Conservation (phyloP, 2,329 filamentous ascomycete species). For the Diaporthe helianthi region DNA sequence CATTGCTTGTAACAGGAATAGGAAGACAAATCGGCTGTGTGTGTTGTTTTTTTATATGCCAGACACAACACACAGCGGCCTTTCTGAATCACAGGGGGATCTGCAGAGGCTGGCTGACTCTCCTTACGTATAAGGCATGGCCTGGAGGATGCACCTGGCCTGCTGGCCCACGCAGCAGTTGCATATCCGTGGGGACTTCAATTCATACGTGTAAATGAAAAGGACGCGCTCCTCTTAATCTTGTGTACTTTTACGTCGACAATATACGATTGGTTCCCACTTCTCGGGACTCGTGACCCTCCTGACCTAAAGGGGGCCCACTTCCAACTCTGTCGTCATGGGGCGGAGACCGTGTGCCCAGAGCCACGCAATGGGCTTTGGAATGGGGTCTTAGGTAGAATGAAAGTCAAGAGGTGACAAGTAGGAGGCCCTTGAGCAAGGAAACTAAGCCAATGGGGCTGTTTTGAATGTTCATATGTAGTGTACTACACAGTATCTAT, state of each 20-base stretch:
- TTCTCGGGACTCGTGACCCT: constrained; percentile 29
- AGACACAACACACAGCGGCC: background rate
- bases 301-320: constrained; percentile 19
- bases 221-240: constrained; percentile 13
- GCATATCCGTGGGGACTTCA: constrained; percentile 19
- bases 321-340: constrained; percentile 32
- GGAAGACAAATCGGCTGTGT: background rate
- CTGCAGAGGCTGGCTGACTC: constrained; percentile 2
- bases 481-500: background rate
- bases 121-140: constrained; percentile 1
- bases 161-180: background rate
- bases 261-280: constrained; percentile 28
- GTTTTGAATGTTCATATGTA: constrained; percentile 12
- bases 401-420: background rate
- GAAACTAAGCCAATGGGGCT: background rate
- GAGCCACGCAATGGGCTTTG: constrained; percentile 28
- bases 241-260: background rate
- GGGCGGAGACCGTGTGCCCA: constrained; percentile 13
- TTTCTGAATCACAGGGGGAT: background rate
- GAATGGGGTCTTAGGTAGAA: constrained; percentile 13
- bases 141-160: background rate
- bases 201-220: background rate
- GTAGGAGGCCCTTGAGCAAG: constrained; percentile 2
- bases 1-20: background rate
- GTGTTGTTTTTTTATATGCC: background rate